A percentile compares a stretch with the other conserved stretches of the same genome.
Conservation (phyloP, 1,139 yeast genomes). For the Lodderomyces theae region DNA sequence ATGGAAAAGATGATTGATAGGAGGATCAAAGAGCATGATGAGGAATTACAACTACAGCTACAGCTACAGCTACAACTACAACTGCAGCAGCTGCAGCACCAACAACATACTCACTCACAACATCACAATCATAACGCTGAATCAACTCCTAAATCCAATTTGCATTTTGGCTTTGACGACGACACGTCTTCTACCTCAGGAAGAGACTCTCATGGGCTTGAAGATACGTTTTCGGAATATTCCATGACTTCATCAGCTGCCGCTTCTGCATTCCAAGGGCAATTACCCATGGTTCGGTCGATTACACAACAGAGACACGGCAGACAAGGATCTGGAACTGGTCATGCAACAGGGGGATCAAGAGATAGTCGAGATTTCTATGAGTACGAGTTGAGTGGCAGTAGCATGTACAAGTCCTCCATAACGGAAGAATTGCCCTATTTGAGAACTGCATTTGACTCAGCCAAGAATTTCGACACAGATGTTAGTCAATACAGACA, state of each 20-base stretch:
- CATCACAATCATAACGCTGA: background rate
- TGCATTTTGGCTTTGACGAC: constrained; percentile 4
- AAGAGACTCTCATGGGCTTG: constrained; percentile 16
- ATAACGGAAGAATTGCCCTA: constrained; percentile 55
- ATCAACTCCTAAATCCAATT: background rate
- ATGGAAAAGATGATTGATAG: constrained; percentile 31
- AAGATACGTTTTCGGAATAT: constrained; percentile 28
- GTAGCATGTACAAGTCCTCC: constrained; percentile 42
- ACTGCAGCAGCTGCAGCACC: background rate
- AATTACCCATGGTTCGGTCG: constrained; percentile 43
- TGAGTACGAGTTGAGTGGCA: constrained; percentile 19
- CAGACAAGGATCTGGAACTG: constrained; percentile 2
- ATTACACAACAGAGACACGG: constrained; percentile 21
- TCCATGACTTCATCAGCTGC: constrained; percentile 26
- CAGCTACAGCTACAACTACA: constrained; percentile 1
- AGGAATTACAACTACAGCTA: constrained; percentile 2
- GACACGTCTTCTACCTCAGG: constrained; percentile 1
- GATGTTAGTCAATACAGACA: constrained; percentile 36
- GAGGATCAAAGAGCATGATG: constrained; percentile 12
- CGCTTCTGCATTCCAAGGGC: constrained; percentile 9
- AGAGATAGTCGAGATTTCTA: constrained; percentile 8
- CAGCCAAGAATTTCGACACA: constrained; percentile 50
- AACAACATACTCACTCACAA: background rate
- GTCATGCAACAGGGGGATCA: background rate
- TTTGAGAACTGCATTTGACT: constrained; percentile 55